Base-by-base conservation (phyloP, 495 filamentous ascomycete species). In the Geoglossum glabrum region DNA sequence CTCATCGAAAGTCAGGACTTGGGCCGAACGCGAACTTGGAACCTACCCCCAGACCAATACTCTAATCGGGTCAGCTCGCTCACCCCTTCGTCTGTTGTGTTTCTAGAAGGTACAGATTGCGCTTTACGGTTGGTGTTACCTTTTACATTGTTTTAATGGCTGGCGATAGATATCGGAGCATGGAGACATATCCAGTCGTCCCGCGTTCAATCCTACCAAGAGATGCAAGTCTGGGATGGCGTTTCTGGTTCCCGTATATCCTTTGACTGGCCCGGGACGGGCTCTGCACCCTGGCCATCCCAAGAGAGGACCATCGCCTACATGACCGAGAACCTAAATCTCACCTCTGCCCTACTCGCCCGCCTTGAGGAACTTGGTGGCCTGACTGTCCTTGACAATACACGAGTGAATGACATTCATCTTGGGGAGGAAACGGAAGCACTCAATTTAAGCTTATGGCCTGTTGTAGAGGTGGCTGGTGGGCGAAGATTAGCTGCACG, bases 181-280 rank as follows among this genome's bases (percentile, higher is more conserved):
- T 99, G 90, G 90, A 68, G 74, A n/a, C 79, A 90, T 63, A 66
- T 94, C 28, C 74, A 84, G 56, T 64, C 65, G 9, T 69, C 75
- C 2, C 76, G 93, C n/a, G 77, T 89, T 15, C 90, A 95, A 68
- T 73, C 78, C 1, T 99, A 96, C 68, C 79, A 90, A 46, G 83
- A 86, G 60, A 99, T 99, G 92, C 72, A 82, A 61, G 90, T 98
- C 10, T 99, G 92, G 92, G 92, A 99, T 69, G 92, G 92, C 57
- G 81, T 95, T 57, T 84, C 85, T 17, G 86, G 79, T 56, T 83
- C 89, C 38, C 77, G 80, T 50, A 94, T 99, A 67, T 82, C 85
- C 57, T 99, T 99, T 68, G 85, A 92, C 70, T 84, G 80, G 78
- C 71, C 75, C 26, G 69, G 72, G 19, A 75, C 76, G 26, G 70